Base-by-base conservation (phyloP, 2,329 filamentous ascomycete species). In the Alternaria angustiovoidea region DNA sequence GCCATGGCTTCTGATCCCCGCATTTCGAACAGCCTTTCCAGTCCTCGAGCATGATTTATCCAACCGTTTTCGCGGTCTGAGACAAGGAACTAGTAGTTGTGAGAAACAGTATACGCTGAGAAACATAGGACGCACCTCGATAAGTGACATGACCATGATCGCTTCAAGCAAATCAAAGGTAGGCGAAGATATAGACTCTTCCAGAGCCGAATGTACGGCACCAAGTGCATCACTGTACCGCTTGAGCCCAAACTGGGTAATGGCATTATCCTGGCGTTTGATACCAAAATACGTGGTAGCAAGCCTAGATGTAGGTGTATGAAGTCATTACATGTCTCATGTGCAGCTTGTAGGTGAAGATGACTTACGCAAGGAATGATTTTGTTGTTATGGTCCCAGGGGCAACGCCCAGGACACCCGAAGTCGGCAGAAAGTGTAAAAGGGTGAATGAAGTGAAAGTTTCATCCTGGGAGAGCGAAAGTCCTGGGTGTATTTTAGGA, bases 31-130 rank as follows among this genome's bases (percentile, higher is more conserved):
- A 54, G 41, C 5, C 51, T 42, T 16, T 54, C 51, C 9, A 54
- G 41, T 14, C 51, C 51, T 14, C 51, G 38, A 20, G 51, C 51
- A 54, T 54, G 51, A 18, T 54, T 42, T 20, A 54, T 36, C 51
- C 51, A 54, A 20, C 51, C 51, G n/a, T 46, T 39, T 43, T 46
- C 41, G 8, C 39, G n/a, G 16, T 54, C 39, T 9, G 51, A 54
- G 38, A 54, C 22, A 24, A 54, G 39, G 9, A 46, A 54, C 51
- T 54, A n/a, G 8, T 24, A 24, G 28, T 16, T 11, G 44, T 47
- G 12, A 47, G 44, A 47, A 32, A 47, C 20, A n/a, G 44, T 32
- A n/a, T 47, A 5, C 26, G 11, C 28, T 32, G 26, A 26, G 32
- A 18, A 47, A 47, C 44, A 14, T 47, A 2, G 14, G 44, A 47